phyloP scores from a whole-genome alignment of 2,329 filamentous ascomycete species.

The Ophiostoma piceae region DNA sequence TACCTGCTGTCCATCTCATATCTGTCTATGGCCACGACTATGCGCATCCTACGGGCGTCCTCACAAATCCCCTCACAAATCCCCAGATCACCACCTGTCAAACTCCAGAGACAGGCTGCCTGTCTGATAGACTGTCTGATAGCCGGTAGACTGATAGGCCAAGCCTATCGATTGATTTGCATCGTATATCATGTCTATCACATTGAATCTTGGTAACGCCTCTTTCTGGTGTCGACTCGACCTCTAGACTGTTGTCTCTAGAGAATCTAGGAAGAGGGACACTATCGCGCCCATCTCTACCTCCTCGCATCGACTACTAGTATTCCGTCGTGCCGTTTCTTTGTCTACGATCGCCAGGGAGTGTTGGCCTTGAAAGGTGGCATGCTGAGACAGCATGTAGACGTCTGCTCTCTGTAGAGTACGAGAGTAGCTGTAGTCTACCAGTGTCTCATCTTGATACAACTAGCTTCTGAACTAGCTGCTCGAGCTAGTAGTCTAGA shows the following conservation, averaged over 20 bases:
- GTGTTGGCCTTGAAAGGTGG: not conserved
- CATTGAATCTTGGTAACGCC: not conserved
- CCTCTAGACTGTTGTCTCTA: no score
- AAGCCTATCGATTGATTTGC: not conserved
- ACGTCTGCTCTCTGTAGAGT: not conserved
- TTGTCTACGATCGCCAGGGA: conserved; percentile 7
- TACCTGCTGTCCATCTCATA: not conserved
- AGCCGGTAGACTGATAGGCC: not conserved
- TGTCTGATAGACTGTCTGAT: not conserved
- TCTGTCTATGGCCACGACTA: not conserved
- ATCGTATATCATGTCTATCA: not conserved
- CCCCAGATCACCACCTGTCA: not conserved
- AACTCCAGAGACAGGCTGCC: not conserved
- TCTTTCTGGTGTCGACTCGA: not conserved
- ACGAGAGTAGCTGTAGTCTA: no score
- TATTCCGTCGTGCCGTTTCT: not conserved
- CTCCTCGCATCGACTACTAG: not conserved
- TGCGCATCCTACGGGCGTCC: not conserved
- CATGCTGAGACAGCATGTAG: not conserved
- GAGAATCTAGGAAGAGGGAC: not conserved
- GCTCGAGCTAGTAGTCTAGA: not conserved
- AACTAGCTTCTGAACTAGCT: not conserved
- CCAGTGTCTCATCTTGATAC: not conserved
- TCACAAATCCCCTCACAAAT: not conserved
- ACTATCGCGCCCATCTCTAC: not conserved